Conservation (phyloP, 148 eudicot genomes). For the Camellia lanceoleosa region DNA sequence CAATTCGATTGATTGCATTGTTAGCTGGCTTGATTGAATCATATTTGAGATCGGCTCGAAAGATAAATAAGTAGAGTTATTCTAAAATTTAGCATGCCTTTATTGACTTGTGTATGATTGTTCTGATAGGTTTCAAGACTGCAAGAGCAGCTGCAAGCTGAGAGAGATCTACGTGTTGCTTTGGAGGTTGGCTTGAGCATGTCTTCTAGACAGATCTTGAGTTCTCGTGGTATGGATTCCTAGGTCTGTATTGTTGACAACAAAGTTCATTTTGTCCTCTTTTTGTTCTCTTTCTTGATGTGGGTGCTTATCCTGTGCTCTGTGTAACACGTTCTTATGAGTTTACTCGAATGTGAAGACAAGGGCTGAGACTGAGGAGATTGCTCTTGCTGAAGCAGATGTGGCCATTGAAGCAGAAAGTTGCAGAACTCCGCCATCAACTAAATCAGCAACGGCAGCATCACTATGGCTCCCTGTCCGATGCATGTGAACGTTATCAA, state of each 20-base stretch:
- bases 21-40: too few species aligned
- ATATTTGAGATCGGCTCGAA: too few species aligned
- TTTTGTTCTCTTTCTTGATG: background rate
- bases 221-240: constrained; percentile 87
- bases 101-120: constrained; percentile 13
- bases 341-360: constrained; percentile 51
- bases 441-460: constrained; percentile 96
- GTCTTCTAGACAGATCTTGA: constrained; percentile 82
- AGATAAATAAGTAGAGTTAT: too few species aligned
- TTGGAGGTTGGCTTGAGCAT: constrained; percentile 97
- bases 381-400: constrained; percentile 99
- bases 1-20: too few species aligned
- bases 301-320: background rate
- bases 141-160: constrained; percentile 98
- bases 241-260: constrained; percentile 47
- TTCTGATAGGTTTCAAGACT: constrained; percentile 75
- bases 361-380: constrained; percentile 98
- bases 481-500: constrained; percentile 58
- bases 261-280: background rate
- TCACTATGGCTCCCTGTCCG: constrained; percentile 79
- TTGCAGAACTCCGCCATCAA: constrained; percentile 92
- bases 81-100: background rate
- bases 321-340: constrained; percentile 6
- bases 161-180: constrained; percentile 96
- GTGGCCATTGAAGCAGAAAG: constrained; percentile 96